Conservation (phyloP, 768 basidiomycete species). For the Termitomyces sp. region DNA sequence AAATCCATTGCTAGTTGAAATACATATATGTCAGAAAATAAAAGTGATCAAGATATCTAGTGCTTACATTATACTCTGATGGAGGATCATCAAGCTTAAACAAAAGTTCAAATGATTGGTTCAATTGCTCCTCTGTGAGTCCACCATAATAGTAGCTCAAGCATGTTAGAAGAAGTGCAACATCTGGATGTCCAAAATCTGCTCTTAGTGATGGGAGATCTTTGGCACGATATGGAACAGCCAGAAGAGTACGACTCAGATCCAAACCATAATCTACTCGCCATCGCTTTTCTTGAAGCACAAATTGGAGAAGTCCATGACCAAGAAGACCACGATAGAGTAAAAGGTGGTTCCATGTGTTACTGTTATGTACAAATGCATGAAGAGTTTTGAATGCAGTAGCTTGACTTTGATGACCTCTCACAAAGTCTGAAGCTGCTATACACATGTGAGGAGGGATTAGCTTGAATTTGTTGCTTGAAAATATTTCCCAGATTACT, state of each 20-base stretch:
- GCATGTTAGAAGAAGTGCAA: background rate
- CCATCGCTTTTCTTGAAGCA: background rate
- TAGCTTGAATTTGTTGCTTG: constrained; percentile 14
- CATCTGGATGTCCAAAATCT: background rate
- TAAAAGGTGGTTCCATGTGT: background rate
- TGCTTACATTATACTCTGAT: background rate
- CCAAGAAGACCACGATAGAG: background rate
- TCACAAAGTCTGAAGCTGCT: constrained; percentile 21
- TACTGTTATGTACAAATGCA: background rate
- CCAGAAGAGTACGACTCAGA: background rate
- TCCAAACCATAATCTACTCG: background rate
- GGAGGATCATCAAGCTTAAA: background rate
- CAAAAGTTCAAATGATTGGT: background rate
- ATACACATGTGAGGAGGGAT: constrained; percentile 13
- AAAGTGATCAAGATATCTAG: background rate
- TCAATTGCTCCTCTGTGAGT: background rate
- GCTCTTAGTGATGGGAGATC: background rate
- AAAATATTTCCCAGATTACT: constrained; percentile 17
- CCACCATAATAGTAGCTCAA: background rate
- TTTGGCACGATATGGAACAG: background rate
- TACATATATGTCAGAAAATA: background rate
- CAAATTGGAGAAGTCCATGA: background rate
- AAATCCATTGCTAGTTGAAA: background rate
- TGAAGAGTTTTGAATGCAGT: background rate
- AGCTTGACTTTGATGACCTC: constrained; percentile 1